Evolutionary conservation across 2,329 filamentous ascomycete species (phyloP), one percentile per base, ranked within the genome.

Genomic region (Ustulina deusta): DNA sequence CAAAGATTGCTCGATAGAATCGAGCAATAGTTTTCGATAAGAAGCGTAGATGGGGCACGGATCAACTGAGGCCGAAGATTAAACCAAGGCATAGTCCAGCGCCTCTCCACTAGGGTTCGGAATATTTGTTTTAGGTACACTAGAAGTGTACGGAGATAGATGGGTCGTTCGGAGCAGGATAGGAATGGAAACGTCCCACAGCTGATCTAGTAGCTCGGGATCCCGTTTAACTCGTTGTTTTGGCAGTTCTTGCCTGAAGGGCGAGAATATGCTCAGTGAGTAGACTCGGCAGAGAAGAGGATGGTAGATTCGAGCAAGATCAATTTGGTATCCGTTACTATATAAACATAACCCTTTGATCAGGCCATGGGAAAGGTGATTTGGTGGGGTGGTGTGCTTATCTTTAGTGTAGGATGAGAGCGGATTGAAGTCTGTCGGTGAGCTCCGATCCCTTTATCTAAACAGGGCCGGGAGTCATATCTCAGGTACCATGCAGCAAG

Each of bases 1-100:
- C 65, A 66, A 32, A 22, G 22, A 71, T 76, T 77, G 73, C 71
- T 76, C 73, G 74, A 76, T 71, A 68, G 48, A 44, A 76, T 74
- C 72, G 71, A 72, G 71, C 69, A 73, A 76, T 69, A 5, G 67
- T 73, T 72, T 73, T 69, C 71, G 73, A 75, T 74, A 70, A 63
- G 66, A 7, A 29, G 20, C 27, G 44, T 57, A 17, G 51, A 25
- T 49, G 17, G 17, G 34, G 22, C 27, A n/a, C 34, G 36, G 25
- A 59, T 58, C 20, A 44, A 55, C n/a, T 17, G 20, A 27, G 46
- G 22, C 52, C 55, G 29, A 52, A 34, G 27, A 27, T 13, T 32
- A 44, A 29, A 32, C 42, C 29, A 42, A 42, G 36, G 20, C 20
- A 13, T n/a, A 22, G 29, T 32, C 32, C 9, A 15, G 51, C 20